Conservation (phyloP, 768 basidiomycete genomes). For the Termitomyces sp. region DNA sequence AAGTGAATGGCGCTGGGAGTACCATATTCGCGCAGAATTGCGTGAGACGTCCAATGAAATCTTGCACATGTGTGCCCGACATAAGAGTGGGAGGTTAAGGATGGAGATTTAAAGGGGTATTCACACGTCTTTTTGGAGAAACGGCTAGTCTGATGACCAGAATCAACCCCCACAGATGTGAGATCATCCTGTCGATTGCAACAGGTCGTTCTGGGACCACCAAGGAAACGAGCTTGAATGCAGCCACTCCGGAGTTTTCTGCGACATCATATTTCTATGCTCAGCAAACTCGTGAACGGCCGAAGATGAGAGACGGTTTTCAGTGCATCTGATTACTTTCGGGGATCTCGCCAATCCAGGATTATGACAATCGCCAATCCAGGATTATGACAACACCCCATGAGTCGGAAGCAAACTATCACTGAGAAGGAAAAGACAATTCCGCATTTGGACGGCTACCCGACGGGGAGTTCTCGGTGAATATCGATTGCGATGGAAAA, state of each 20-base stretch:
- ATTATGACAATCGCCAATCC: constrained; percentile 4
- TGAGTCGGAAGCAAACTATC: neutral
- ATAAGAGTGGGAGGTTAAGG: constrained; percentile 17
- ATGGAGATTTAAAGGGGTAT: neutral
- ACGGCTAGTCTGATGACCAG: constrained; percentile 6
- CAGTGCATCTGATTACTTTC: neutral
- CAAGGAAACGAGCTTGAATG: neutral
- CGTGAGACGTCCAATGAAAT: constrained; percentile 11
- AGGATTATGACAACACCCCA: constrained; percentile 5
- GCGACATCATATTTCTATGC: neutral
- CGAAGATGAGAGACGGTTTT: neutral
- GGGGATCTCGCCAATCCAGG: neutral
- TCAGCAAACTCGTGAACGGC: neutral
- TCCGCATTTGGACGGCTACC: constrained; percentile 14
- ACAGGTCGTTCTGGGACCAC: neutral
- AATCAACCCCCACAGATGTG: neutral
- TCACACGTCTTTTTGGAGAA: constrained; percentile 4
- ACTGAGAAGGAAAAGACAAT: neutral
- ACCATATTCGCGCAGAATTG: constrained; percentile 2
- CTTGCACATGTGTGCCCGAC: constrained; percentile 1
- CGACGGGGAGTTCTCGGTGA: constrained; percentile 30
- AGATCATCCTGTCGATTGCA: neutral
- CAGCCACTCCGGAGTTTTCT: neutral
- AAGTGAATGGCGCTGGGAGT: neutral
- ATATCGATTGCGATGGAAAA: constrained; percentile 37